Percentiles rank a stretch among this genome's conserved stretches.
These are phyloP conservation scores for Amauroascus verrucosus DNA, from an alignment of 2,329 filamentous ascomycete species.

Conservation along the genomic window DNA sequence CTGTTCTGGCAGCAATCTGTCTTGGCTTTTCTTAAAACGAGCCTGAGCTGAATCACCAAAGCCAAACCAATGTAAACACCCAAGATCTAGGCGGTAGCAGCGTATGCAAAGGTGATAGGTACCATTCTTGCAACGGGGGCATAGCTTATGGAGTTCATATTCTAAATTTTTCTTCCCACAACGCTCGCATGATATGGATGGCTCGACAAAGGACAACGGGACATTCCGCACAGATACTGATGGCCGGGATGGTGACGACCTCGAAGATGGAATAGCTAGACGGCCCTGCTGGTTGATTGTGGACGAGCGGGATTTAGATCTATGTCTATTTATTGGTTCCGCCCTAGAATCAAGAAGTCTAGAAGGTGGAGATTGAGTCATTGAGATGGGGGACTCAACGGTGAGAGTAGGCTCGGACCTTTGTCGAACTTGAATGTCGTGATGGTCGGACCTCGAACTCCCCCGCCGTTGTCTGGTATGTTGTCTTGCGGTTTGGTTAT, in stretches of 20 bases:
- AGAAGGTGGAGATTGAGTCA: not conserved
- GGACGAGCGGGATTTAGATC: not conserved
- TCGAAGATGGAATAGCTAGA: conserved; percentile 18
- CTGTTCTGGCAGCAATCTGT: conserved; percentile 23
- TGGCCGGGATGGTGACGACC: conserved; percentile 26
- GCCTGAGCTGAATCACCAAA: conserved; percentile 64
- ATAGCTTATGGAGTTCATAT: conserved; percentile 79
- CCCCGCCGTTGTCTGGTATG: not conserved
- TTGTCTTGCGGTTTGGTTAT: not conserved
- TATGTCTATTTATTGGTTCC: not conserved
- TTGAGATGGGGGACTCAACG: not conserved
- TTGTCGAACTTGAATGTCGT: not conserved
- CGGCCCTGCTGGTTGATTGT: not conserved
- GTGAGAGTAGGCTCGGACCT: not conserved
- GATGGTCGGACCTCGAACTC: conserved; percentile 8
- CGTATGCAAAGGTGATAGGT: conserved; percentile 67
- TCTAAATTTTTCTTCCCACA: conserved; percentile 67
- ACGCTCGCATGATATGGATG: conserved; percentile 60
- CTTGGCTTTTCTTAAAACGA: conserved; percentile 51
- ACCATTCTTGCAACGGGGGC: conserved; percentile 57
- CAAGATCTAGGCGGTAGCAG: conserved; percentile 67
- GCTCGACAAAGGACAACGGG: conserved; percentile 50
- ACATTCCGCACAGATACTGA: conserved; percentile 20
- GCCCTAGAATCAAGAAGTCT: not conserved
- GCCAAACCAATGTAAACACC: conserved; percentile 80